Percentiles rank a stretch among this genome's conserved stretches.
phyloP scores from a whole-genome alignment of 2,329 filamentous ascomycete genomes.

The Paraphoma chrysanthemicola region DNA sequence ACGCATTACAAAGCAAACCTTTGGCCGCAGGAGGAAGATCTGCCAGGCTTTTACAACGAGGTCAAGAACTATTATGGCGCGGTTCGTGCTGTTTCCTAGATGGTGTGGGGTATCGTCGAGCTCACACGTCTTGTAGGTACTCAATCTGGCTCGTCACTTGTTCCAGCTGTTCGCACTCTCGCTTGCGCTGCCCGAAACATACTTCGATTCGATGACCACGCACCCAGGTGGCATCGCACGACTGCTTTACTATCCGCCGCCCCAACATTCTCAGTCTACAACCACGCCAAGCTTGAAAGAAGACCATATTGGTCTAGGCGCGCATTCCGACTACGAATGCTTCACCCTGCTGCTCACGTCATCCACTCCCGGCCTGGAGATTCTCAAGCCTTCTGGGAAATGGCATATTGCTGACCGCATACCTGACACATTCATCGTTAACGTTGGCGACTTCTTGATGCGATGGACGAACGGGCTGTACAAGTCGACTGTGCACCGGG shows the following conservation, averaged over 20 bases:
- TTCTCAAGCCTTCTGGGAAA: conserved; percentile 37
- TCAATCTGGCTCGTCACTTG: conserved; percentile 49
- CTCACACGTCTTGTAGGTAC: conserved; percentile 22
- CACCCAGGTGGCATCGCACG: conserved; percentile 51
- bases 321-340: conserved; percentile 46
- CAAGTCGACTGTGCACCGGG: conserved; percentile 58
- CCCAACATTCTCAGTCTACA: conserved; percentile 24
- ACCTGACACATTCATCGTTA: conserved; percentile 58
- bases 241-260: conserved; percentile 49
- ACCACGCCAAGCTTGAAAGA: conserved; percentile 6
- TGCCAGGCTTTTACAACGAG: conserved; percentile 48
- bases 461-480: conserved; percentile 60
- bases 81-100: conserved; percentile 15
- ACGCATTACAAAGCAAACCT: conserved; percentile 43
- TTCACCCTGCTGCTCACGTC: conserved; percentile 44
- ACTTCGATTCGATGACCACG: conserved; percentile 51
- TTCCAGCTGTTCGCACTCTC: conserved; percentile 52
- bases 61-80: conserved; percentile 50
- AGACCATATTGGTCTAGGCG: conserved; percentile 48
- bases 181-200: conserved; percentile 45
- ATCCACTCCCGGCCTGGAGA: conserved; percentile 39
- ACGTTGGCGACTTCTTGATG: conserved; percentile 60
- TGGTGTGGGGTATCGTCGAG: not conserved
- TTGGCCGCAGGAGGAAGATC: conserved; percentile 49
- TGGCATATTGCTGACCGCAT: conserved; percentile 48